Conservation (phyloP, 2,329 filamentous ascomycete species). For the Chaetothyriales sp. region DNA sequence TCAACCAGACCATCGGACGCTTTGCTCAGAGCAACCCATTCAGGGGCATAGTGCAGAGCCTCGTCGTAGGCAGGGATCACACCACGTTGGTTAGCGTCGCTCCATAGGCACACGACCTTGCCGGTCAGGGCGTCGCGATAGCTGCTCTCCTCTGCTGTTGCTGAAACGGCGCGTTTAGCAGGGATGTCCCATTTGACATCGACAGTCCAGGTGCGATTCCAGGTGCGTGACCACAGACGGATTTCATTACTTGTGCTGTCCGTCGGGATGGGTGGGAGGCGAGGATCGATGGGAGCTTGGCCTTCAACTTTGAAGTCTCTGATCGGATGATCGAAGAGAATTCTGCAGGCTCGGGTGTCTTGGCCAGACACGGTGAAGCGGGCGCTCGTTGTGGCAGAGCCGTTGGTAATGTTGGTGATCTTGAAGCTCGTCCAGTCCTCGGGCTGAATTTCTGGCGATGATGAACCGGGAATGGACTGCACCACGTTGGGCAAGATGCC, state of each 20-base stretch:
- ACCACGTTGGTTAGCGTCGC: constrained; percentile 58
- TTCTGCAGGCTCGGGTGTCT: constrained; percentile 64
- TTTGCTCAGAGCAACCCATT: constrained; percentile 68
- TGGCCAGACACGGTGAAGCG: constrained; percentile 51
- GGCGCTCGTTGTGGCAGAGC: constrained; percentile 35
- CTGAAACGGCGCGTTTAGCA: constrained; percentile 20
- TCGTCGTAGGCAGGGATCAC: constrained; percentile 76
- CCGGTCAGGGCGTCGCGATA: constrained; percentile 38
- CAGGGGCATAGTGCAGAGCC: constrained; percentile 56
- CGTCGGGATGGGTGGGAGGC: constrained; percentile 47
- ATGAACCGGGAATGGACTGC: constrained; percentile 22
- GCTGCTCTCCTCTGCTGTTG: constrained; percentile 4
- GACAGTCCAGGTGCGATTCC: constrained; percentile 61
- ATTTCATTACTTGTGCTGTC: constrained; percentile 51
- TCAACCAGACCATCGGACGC: constrained; percentile 64
- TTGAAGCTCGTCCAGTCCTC: constrained; percentile 53
- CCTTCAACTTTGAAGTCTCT: constrained; percentile 48
- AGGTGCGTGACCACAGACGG: constrained; percentile 68
- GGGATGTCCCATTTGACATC: constrained; percentile 48
- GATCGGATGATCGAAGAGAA: constrained; percentile 57
- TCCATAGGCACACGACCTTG: constrained; percentile 66
- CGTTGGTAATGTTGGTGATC: constrained; percentile 29
- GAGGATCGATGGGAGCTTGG: constrained; percentile 42
- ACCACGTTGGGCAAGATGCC: constrained; percentile 53
- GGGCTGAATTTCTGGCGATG: constrained; percentile 20